These are phyloP conservation scores for Pleurozium schreberi DNA, from an alignment of 225 moss, liverwort and hornwort genomes.

Conservation along the genomic window DNA sequence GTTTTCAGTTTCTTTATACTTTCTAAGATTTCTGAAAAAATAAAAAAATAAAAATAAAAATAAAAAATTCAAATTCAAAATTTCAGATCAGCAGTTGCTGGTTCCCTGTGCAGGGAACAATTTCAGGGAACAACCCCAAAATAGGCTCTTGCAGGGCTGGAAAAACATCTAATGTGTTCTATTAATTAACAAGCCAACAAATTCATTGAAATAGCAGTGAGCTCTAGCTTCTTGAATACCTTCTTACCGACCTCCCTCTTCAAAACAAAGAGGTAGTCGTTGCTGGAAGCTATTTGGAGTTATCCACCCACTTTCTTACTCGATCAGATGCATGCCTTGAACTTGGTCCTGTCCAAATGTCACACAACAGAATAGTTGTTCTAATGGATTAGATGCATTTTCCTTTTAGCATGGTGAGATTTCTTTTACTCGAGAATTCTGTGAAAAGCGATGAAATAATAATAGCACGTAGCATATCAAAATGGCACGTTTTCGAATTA, in stretches of 20 bases:
- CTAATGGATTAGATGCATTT: background rate
- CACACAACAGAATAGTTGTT: background rate
- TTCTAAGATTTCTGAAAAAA: no score
- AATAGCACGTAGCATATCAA: background rate
- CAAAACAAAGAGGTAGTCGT: background rate
- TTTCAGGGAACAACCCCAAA: no score
- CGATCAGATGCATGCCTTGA: background rate
- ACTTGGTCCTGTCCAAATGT: no score
- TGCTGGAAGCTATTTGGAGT: background rate
- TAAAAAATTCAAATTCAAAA: no score
- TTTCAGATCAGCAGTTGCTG: no score
- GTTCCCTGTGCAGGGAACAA: no score
- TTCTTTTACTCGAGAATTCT: no score
- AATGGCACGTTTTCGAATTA: background rate
- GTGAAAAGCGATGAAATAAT: background rate
- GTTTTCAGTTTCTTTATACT: no score
- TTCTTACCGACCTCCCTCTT: background rate
- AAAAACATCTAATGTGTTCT: no score
- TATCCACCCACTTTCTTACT: background rate
- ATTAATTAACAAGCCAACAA: background rate
- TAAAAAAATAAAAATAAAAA: no score
- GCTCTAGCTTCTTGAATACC: background rate
- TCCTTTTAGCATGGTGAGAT: background rate
- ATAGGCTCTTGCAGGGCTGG: no score
- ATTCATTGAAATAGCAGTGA: background rate